A percentile compares a stretch with the other conserved stretches of the same genome.
These are phyloP conservation scores for Buddleja alternifolia DNA, from an alignment of 257 asterid species.

Conservation along the genomic window DNA sequence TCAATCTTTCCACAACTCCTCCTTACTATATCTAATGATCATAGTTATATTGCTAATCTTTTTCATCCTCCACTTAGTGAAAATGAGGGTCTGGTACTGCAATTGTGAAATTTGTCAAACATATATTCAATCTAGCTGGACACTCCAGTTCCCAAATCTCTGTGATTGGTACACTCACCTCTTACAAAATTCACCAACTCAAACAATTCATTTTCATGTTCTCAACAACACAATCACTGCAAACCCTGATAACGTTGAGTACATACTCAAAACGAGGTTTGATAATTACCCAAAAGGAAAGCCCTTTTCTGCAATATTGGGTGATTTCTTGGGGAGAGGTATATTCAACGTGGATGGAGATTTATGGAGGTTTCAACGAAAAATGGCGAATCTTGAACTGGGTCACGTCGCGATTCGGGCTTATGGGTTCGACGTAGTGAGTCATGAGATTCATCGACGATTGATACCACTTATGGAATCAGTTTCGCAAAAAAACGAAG, in stretches of 20 bases:
- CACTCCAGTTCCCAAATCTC: slow-evolving; percentile 41
- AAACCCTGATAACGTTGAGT: slow-evolving; percentile 52
- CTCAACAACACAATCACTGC: slow-evolving; percentile 38
- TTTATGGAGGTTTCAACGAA: slow-evolving; percentile 48
- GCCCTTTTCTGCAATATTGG: slow-evolving; percentile 53
- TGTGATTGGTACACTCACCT: slow-evolving; percentile 73
- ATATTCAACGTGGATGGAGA: slow-evolving; percentile 68
- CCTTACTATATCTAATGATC: slow-evolving; percentile 2
- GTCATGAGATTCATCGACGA: slow-evolving; percentile 35
- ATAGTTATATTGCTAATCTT: slow-evolving; percentile 10
- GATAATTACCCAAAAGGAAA: slow-evolving; percentile 54
- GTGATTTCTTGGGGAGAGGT: slow-evolving; percentile 58
- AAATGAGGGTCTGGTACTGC: slow-evolving; percentile 45
- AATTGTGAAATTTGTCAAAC: slow-evolving; percentile 57
- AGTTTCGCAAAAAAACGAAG: background rate
- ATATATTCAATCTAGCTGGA: slow-evolving; percentile 53
- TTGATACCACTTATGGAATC: slow-evolving; percentile 35
- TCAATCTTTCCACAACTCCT: slow-evolving; percentile 21
- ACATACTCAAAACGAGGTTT: slow-evolving; percentile 56
- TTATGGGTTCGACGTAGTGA: slow-evolving; percentile 36
- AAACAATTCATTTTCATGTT: slow-evolving; percentile 41
- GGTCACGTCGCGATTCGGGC: slow-evolving; percentile 40
- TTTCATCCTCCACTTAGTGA: slow-evolving; percentile 24
- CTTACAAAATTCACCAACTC: slow-evolving; percentile 45
- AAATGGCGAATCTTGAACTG: slow-evolving; percentile 53